These are phyloP conservation scores for Phaseolus coccineus DNA, from an alignment of 331 rosid genomes.

Conservation along the genomic window DNA sequence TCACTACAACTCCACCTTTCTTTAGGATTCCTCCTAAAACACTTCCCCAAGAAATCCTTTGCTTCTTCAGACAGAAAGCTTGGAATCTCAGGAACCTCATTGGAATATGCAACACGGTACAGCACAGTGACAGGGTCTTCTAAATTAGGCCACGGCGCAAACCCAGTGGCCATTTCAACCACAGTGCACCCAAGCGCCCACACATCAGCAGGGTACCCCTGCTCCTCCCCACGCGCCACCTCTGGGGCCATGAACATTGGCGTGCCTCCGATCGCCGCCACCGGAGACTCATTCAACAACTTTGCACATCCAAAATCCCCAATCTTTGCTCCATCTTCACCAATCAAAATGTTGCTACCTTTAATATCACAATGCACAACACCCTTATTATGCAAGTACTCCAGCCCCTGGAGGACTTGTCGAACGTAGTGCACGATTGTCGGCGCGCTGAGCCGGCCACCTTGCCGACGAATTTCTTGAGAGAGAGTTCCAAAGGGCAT, in stretches of 20 bases:
- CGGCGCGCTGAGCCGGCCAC: constrained; percentile 56
- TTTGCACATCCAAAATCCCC: constrained; percentile 93
- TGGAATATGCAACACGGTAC: constrained; percentile 71
- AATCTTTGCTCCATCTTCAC: constrained; percentile 68
- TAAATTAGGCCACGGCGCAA: constrained; percentile 72
- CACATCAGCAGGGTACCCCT: constrained; percentile 73
- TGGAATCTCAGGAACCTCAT: constrained; percentile 75
- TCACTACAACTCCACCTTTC: constrained; percentile 81
- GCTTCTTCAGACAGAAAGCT: constrained; percentile 74
- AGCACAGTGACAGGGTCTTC: constrained; percentile 68
- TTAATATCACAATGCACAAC: constrained; percentile 96
- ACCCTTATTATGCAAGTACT: constrained; percentile 70
- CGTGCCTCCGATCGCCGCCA: constrained; percentile 60
- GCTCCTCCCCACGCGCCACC: constrained; percentile 89
- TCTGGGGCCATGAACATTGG: constrained; percentile 97
- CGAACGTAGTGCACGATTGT: constrained; percentile 53
- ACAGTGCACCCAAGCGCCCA: constrained; percentile 97
- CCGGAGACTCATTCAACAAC: constrained; percentile 25
- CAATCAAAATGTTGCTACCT: constrained; percentile 74
- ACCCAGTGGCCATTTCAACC: constrained; percentile 78
- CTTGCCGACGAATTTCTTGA: constrained; percentile 45
- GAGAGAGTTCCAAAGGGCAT: constrained; percentile 64
- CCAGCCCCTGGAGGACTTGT: constrained; percentile 63
- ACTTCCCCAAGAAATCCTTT: constrained; percentile 80
- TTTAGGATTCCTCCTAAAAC: constrained; percentile 71